phyloP scores from a whole-genome alignment of 1,284 basidiomycete species.

The Puccinia triticina region DNA sequence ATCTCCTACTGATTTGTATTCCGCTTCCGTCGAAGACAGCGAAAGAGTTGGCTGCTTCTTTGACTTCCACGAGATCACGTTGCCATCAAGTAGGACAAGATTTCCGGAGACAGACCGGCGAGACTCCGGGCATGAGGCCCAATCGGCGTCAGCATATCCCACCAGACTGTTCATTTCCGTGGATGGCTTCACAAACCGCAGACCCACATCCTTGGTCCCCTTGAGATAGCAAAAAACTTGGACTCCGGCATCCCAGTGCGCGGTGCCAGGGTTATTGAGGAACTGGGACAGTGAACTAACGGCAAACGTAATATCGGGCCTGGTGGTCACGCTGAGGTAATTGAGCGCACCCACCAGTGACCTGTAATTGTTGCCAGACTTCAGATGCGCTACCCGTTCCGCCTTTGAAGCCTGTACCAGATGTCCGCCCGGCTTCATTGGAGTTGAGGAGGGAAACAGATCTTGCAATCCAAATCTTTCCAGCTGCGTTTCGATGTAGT shows the following conservation, averaged over 20 bases:
- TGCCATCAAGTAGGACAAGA: constrained; percentile 34
- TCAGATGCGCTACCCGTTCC: neutral
- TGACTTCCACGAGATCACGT: constrained; percentile 33
- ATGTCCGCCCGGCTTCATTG: neutral
- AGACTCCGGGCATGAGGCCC: constrained; percentile 41
- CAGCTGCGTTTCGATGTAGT: neutral
- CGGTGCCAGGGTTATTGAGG: neutral
- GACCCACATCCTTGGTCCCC: neutral
- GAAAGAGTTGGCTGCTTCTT: constrained; percentile 43
- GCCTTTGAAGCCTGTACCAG: neutral
- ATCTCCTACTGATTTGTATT: constrained; percentile 30
- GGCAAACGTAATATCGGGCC: too few species aligned
- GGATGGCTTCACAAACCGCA: neutral
- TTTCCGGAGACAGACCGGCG: constrained; percentile 49
- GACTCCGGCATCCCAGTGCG: neutral
- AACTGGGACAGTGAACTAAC: neutral
- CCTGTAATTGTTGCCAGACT: neutral
- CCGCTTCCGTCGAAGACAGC: constrained; percentile 49
- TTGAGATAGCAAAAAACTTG: constrained; percentile 10
- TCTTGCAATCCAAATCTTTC: neutral
- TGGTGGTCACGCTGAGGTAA: too few species aligned
- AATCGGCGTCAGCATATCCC: neutral
- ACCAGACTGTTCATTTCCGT: neutral
- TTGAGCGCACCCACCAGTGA: neutral
- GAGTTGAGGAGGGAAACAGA: neutral